Base-by-base conservation (phyloP, 352 stramenopile species). In the Phytopythium aichiense region DNA sequence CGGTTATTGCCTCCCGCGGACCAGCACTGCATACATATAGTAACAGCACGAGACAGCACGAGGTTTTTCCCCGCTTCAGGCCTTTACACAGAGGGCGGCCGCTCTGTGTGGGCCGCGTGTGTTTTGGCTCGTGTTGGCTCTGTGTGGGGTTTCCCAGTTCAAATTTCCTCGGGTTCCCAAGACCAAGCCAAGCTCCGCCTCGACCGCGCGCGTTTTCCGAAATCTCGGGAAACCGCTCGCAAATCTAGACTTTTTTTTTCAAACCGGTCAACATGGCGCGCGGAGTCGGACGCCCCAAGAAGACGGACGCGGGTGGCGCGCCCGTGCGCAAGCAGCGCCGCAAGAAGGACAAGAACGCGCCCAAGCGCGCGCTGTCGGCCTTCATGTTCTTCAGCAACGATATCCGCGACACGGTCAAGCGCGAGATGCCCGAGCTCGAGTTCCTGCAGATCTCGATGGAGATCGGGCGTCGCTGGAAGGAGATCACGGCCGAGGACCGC, bases 321-420 rank as follows among this genome's bases (percentile, higher is more conserved):
- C 80, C 81, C 43, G 74, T 72, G 53, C 81, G 84, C 71, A 93
- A 93, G 79, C 79, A 81, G 57, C 81, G 84, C 71, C 86, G 89
- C 73, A 97, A 97, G 84, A 96, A 95, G 84, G 89, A 97, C 72
- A 95, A 95, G 70, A 94, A 95, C 70, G 88, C 84, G 37, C 89
- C 89, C 48, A 97, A 97, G 78, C 87, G 88, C 61, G 82, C 88
- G 53, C 77, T 95, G 35, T 95, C 89, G 49, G 87, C 87, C 58
- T 97, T 96, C 68, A 95, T 97, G 85, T 97, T 96, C 72, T 97
- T 94, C 76, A 87, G 72, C 67, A 94, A 93, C 68, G 83, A 95
- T 64, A 93, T 94, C 65, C 88, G 89, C 35, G 88, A 97, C 48
- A 89, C 84, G 52, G 84, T 94, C 56, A 96, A 97, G 77, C 80